Evolutionary conservation across 352 stramenopile genomes (phyloP).

Genomic region (Globisporangium irregulare): DNA sequence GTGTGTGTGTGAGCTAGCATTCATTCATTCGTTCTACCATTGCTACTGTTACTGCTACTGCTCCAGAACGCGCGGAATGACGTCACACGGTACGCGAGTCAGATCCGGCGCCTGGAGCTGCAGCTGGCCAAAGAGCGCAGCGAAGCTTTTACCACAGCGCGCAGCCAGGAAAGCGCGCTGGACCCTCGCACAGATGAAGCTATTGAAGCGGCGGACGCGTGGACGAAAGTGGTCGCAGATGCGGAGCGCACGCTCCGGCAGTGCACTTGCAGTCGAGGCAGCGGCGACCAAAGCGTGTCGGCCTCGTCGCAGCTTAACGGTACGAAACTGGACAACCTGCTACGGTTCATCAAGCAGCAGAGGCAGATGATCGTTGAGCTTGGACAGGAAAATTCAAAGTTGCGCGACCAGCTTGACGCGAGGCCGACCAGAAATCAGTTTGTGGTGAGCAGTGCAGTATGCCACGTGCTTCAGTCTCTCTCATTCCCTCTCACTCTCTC

Average conservation of each 20-base stretch:
- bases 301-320: background rate
- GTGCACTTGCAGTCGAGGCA: background rate
- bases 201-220: background rate
- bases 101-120: conserved; percentile 22
- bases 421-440: conserved; percentile 20
- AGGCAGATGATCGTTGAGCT: conserved; percentile 15
- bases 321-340: conserved; percentile 8
- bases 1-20: background rate
- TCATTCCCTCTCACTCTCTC: background rate
- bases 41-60: background rate
- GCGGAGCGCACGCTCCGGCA: background rate
- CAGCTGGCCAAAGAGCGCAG: conserved; percentile 16
- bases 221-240: background rate
- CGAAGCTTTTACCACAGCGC: background rate
- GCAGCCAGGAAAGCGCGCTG: background rate
- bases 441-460: conserved; percentile 11
- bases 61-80: conserved; percentile 25
- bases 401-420: conserved; percentile 24
- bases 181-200: background rate
- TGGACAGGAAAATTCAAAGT: conserved; percentile 22
- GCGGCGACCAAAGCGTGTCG: background rate
- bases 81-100: conserved; percentile 24
- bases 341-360: conserved; percentile 18
- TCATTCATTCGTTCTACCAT: too few species aligned
- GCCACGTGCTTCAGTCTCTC: background rate